phyloP scores from a whole-genome alignment of 805 yeast genomes.

The Osmozyma mogii region DNA sequence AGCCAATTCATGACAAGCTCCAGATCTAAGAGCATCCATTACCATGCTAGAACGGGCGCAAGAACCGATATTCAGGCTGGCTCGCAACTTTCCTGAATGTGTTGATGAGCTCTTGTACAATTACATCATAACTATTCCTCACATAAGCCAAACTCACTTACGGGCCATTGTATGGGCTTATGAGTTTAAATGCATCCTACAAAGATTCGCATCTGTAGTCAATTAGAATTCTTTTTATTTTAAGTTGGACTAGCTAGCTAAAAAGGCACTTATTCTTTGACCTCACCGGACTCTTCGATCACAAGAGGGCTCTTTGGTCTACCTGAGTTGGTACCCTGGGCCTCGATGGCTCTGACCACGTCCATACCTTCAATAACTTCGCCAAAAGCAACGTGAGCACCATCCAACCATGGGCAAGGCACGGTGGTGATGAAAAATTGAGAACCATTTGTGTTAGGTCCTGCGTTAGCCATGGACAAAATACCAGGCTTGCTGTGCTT shows the following conservation, averaged over 20 bases:
- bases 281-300: constrained; percentile 22
- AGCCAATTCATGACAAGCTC: constrained; percentile 24
- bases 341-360: constrained; percentile 19
- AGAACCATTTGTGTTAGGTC: constrained; percentile 12
- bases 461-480: constrained; percentile 14
- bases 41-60: too few species aligned
- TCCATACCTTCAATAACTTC: constrained; percentile 20
- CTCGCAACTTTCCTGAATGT: too few species aligned
- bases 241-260: too few species aligned
- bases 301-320: constrained; percentile 12
- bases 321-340: constrained; percentile 17
- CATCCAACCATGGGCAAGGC: constrained; percentile 22
- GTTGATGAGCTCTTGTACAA: too few species aligned
- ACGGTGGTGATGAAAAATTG: constrained; percentile 15
- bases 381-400: constrained; percentile 20
- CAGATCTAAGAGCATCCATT: constrained; percentile 30
- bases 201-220: too few species aligned
- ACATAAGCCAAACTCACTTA: too few species aligned
- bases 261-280: constrained; percentile 11
- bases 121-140: too few species aligned
- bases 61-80: too few species aligned
- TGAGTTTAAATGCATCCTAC: too few species aligned
- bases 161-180: too few species aligned
- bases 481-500: constrained; percentile 12
- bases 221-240: too few species aligned